Percentiles rank a stretch among this genome's conserved stretches.
These are phyloP conservation scores for Babesia ovis DNA, from an alignment of 169 alveolate genomes.

Conservation along the genomic window DNA sequence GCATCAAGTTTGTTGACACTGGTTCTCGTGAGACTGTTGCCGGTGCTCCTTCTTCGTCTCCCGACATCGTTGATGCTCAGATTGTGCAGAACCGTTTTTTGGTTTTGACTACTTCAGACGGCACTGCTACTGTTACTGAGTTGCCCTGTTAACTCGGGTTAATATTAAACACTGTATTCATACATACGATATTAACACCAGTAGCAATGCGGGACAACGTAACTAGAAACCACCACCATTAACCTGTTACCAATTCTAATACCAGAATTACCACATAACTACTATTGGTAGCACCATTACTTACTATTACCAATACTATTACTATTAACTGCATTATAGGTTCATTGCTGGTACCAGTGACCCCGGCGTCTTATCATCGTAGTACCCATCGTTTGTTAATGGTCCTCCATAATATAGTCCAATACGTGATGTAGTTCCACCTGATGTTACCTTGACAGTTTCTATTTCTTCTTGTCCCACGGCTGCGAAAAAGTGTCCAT, in stretches of 20 bases:
- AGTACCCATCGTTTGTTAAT: slow-evolving; percentile 61
- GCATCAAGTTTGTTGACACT: slow-evolving; percentile 24
- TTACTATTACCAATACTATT: background rate
- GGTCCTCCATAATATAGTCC: slow-evolving; percentile 61
- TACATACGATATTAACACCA: background rate
- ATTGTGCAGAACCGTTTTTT: slow-evolving; percentile 33
- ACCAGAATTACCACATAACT: background rate
- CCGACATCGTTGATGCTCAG: slow-evolving; percentile 35
- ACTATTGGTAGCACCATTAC: no score
- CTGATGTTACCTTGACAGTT: background rate
- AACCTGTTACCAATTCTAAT: background rate
- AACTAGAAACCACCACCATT: background rate
- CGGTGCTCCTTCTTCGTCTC: background rate
- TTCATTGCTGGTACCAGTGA: slow-evolving; percentile 62
- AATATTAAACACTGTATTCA: background rate
- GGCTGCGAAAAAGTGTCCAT: slow-evolving; percentile 50
- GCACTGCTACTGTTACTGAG: slow-evolving; percentile 41
- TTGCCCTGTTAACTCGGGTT: slow-evolving; percentile 30
- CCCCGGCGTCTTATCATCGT: slow-evolving; percentile 63
- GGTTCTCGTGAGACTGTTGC: slow-evolving; percentile 14
- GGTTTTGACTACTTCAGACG: slow-evolving; percentile 49
- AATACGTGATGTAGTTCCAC: slow-evolving; percentile 1
- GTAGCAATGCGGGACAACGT: background rate
- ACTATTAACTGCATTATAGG: background rate
- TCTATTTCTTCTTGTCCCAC: slow-evolving; percentile 5